Percentiles rank a stretch among this genome's conserved stretches.
These are phyloP conservation scores for Laguncularia racemosa DNA, from an alignment of 345 rosid species.

Conservation along the genomic window DNA sequence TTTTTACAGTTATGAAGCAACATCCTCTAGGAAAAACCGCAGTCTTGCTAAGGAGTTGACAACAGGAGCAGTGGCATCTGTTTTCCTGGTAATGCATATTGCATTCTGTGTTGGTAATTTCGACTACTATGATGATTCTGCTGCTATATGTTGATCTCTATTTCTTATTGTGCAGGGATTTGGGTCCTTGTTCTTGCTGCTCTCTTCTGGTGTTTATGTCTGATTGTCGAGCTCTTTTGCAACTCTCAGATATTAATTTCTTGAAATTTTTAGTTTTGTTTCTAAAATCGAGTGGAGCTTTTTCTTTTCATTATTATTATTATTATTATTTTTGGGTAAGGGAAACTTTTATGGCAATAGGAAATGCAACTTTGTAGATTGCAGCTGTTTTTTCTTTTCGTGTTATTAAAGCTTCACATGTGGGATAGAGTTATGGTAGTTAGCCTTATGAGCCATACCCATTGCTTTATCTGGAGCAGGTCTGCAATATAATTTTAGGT, in stretches of 20 bases:
- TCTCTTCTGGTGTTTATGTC: constrained; percentile 84
- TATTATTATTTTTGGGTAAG: too few relatives aligned
- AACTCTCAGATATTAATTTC: constrained; percentile 4
- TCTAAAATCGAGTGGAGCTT: too few relatives aligned
- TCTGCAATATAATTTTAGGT: too few relatives aligned
- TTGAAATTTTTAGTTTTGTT: too few relatives aligned
- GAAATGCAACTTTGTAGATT: too few relatives aligned
- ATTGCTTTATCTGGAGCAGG: too few relatives aligned
- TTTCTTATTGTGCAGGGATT: constrained; percentile 62
- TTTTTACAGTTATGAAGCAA: constrained; percentile 71
- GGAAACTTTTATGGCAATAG: too few relatives aligned
- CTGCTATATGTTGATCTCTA: constrained; percentile 8
- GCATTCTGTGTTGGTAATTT: background rate
- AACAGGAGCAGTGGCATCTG: constrained; percentile 68
- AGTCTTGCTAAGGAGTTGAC: constrained; percentile 66
- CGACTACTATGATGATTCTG: background rate
- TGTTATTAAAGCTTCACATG: too few relatives aligned
- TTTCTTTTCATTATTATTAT: too few relatives aligned
- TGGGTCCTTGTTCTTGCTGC: constrained; percentile 85
- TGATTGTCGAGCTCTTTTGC: constrained; percentile 17
- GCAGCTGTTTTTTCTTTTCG: too few relatives aligned
- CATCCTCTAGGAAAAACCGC: constrained; percentile 67
- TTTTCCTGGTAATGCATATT: constrained; percentile 55
- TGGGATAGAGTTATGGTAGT: too few relatives aligned
- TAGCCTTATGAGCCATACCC: too few relatives aligned